Percentiles rank a stretch among this genome's conserved stretches.
Evolutionary conservation across 148 eudicot species (phyloP).

Genomic region (Nyssa sinensis): DNA sequence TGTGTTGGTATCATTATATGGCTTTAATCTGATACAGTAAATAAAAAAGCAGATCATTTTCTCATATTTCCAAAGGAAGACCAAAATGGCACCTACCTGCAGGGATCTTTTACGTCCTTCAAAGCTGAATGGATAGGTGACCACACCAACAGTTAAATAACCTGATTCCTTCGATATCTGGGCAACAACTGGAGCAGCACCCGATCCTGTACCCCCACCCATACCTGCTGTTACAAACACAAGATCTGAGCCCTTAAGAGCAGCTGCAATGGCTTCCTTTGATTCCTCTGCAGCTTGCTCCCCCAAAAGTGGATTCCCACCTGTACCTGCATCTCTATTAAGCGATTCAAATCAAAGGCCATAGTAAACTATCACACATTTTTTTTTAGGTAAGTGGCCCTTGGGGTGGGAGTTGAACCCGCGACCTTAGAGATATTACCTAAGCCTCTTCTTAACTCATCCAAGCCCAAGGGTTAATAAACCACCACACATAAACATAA

Average conservation of each 20-base stretch:
- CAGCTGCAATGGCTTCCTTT: conserved; percentile 74
- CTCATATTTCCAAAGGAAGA: not conserved
- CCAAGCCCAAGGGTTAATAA: too few relatives aligned
- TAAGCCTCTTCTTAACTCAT: too few relatives aligned
- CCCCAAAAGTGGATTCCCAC: conserved; percentile 91
- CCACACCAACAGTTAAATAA: conserved; percentile 95
- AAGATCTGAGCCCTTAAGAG: conserved; percentile 95
- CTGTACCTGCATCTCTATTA: conserved; percentile 71
- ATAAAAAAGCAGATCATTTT: not conserved
- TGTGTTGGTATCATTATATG: not conserved
- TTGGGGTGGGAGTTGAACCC: too few relatives aligned
- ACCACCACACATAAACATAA: too few relatives aligned
- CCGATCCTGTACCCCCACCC: conserved; percentile 99
- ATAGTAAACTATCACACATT: not conserved
- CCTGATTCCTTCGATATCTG: conserved; percentile 95
- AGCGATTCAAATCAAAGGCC: conserved; percentile 19
- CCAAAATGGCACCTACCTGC: conserved; percentile 64
- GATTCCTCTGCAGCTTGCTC: conserved; percentile 99
- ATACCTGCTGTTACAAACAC: conserved; percentile 99
- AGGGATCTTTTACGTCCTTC: conserved; percentile 96
- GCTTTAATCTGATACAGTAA: not conserved
- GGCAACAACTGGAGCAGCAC: conserved; percentile 98
- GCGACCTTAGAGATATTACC: too few relatives aligned
- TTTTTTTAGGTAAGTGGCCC: too few relatives aligned
- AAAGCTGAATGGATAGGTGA: conserved; percentile 93